These are phyloP conservation scores for Dothideomycetidae sp. DNA, from an alignment of 2,329 filamentous ascomycete genomes.

Conservation along the genomic window DNA sequence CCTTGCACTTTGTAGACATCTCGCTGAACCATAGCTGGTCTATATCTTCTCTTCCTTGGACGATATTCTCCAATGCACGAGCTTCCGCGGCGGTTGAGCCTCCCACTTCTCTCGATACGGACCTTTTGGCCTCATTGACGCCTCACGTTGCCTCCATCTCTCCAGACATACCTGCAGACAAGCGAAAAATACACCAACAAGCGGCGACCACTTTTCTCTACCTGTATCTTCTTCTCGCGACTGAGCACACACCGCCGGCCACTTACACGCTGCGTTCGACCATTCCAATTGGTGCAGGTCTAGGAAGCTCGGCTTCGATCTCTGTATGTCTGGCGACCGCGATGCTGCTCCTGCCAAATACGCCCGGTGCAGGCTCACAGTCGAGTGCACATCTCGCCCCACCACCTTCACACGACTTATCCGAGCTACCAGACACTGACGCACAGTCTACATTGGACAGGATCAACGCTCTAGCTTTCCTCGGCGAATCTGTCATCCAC, in stretches of 20 bases:
- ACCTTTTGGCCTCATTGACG: slow-evolving; percentile 66
- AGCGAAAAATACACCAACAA: slow-evolving; percentile 69
- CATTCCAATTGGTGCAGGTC: slow-evolving; percentile 78
- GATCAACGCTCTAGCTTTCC: slow-evolving; percentile 96
- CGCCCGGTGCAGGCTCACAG: slow-evolving; percentile 68
- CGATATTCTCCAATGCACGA: slow-evolving; percentile 52
- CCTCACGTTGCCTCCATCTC: slow-evolving; percentile 66
- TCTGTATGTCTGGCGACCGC: slow-evolving; percentile 77
- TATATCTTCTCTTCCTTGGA: slow-evolving; percentile 84
- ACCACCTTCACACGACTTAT: not conserved
- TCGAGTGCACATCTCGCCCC: slow-evolving; percentile 75
- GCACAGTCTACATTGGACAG: slow-evolving; percentile 82
- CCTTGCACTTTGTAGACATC: slow-evolving; percentile 82
- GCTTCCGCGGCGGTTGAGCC: slow-evolving; percentile 47
- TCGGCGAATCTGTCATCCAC: slow-evolving; percentile 93
- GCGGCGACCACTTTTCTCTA: slow-evolving; percentile 83
- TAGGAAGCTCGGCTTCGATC: slow-evolving; percentile 90
- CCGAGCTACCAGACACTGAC: slow-evolving; percentile 43
- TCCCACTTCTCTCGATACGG: slow-evolving; percentile 59
- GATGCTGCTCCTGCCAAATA: slow-evolving; percentile 39
- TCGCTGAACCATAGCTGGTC: slow-evolving; percentile 84
- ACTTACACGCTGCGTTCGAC: slow-evolving; percentile 86
- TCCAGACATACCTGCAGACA: slow-evolving; percentile 46
- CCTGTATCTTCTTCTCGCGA: slow-evolving; percentile 77
- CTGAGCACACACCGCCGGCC: slow-evolving; percentile 61